These are phyloP conservation scores for Aegilops sharonensis DNA, from an alignment of 176 grass and related monocot genomes.

Conservation along the genomic window DNA sequence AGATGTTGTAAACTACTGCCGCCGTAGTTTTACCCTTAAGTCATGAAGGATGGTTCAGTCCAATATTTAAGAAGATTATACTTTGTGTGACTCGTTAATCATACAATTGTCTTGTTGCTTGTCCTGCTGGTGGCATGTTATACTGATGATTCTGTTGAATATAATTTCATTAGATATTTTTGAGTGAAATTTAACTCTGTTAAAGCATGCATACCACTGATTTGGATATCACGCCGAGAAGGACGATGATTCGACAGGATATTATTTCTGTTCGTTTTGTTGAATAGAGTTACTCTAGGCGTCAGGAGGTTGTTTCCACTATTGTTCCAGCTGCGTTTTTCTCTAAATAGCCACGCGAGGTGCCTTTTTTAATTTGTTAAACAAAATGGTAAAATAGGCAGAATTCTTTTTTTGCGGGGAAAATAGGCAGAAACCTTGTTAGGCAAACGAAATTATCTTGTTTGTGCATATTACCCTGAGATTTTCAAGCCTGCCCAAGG, in stretches of 20 bases:
- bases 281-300: neutral
- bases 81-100: neutral
- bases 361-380: neutral
- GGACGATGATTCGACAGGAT: neutral
- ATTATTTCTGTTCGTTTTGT: neutral
- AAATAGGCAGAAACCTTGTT: neutral
- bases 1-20: constrained; percentile 25
- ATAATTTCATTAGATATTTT: neutral
- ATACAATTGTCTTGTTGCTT: neutral
- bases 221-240: neutral
- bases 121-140: neutral
- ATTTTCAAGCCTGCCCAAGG: neutral
- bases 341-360: neutral
- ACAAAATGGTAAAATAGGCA: neutral
- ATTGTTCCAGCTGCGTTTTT: neutral
- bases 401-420: too few species aligned
- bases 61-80: constrained; percentile 2
- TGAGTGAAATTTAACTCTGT: neutral
- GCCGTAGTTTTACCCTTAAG: neutral
- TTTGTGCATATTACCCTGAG: neutral
- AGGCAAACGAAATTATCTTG: neutral
- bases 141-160: neutral
- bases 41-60: constrained; percentile 1
- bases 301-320: neutral
- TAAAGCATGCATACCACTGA: neutral